A percentile compares a stretch with the other conserved stretches of the same genome.
Evolutionary conservation across 2,329 filamentous ascomycete genomes (phyloP).

Genomic region (Emydomyces testavorans): DNA sequence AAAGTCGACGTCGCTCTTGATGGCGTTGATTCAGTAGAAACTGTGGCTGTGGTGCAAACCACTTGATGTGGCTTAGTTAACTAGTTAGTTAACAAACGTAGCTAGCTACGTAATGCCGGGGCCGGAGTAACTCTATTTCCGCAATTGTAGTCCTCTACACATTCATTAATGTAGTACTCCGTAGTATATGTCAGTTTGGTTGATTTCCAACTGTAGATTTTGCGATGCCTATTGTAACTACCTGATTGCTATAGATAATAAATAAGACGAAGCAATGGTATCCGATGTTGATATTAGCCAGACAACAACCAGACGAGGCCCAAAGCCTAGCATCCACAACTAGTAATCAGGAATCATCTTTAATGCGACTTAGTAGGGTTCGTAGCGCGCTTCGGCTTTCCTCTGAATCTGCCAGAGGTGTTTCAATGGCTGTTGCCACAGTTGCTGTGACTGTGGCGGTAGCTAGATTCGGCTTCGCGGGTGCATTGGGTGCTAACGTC

Average conservation of each 20-base stretch:
- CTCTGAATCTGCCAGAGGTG: not conserved
- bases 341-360: not conserved
- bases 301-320: not conserved
- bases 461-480: not conserved
- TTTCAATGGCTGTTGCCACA: not conserved
- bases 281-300: too few species aligned
- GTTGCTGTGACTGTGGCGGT: not conserved
- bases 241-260: too few species aligned
- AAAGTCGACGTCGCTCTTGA: conserved; percentile 1
- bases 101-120: conserved; percentile 9
- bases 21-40: not conserved
- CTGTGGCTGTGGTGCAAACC: conserved; percentile 6
- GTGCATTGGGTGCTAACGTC: not conserved
- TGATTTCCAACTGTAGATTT: too few species aligned
- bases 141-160: too few species aligned
- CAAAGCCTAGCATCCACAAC: not conserved
- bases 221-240: too few species aligned
- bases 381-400: not conserved
- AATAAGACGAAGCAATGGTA: too few species aligned
- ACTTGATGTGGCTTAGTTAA: not conserved
- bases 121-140: not conserved
- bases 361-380: conserved; percentile 1
- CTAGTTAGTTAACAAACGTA: too few species aligned
- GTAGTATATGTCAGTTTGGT: too few species aligned
- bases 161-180: too few species aligned